Base-by-base conservation (phyloP, 1,284 basidiomycete genomes). In the Puccinia coronata region DNA sequence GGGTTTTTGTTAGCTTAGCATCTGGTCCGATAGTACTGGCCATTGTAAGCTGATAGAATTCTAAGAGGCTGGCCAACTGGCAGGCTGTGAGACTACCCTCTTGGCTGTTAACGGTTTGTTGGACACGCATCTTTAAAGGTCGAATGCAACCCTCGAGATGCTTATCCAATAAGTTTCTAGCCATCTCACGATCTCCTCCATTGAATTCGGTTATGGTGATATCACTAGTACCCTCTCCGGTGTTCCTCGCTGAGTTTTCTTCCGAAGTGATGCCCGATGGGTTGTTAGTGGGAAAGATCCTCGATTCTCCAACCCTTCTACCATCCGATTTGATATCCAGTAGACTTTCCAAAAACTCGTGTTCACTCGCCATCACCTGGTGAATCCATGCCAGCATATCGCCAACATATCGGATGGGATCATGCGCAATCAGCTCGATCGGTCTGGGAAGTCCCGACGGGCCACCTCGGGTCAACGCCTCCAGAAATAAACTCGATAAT, bases 381-480 rank as follows among this genome's bases (percentile, higher is more conserved):
- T 99, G 96, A 0, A 98, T 92, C 97, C 97, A 99, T 0, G 96
- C 96, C 4, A 99, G 90, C 94, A 99, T 98, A 86, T 98, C 96
- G 25, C 96, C 96, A 20, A 97, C 92, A 86, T 99, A 99, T 39
- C 96, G 91, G 82, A 95, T 89, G 0, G 96, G 95, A 86, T 99
- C 96, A 84, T 99, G 96, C 0, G 96, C 96, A 85, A 98, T 95
- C 2, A 98, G 89, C 86, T 99, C 96, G 83, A 99, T 98, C 0
- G 96, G 96, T 2, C 95, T 90, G 0, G 95, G 94, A 0, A 95
- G 88, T 36, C 94, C 93, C 49, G 92, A 91, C 0, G 93, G 93
- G 0, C 94, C 94, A 18, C 96, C 96, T 14, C 93, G 90, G 0
- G 95, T 98, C 23, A 98, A 89, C 0, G 96, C 95, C 16, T 92